phyloP scores from a whole-genome alignment of 192 early-diverging fungal genomes.

The Oehlia diaphana region DNA sequence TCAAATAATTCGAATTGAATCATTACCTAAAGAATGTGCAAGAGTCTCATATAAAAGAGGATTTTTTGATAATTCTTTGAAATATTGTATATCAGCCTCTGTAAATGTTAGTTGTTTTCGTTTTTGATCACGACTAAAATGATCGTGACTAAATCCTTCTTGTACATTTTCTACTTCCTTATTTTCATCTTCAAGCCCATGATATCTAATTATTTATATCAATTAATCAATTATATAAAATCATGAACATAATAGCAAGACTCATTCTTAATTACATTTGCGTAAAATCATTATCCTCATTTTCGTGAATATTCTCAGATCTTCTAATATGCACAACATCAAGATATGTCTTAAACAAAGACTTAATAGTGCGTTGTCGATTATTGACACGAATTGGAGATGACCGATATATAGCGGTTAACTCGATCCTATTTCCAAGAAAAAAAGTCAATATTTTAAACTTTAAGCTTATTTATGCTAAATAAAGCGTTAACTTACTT shows the following conservation, averaged over 20 bases:
- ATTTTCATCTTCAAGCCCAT: conserved; percentile 27
- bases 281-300: conserved; percentile 33
- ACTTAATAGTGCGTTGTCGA: conserved; percentile 80
- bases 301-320: conserved; percentile 72
- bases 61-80: conserved; percentile 60
- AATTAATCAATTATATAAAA: neutral
- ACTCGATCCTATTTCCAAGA: conserved; percentile 64
- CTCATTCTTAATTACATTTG: neutral
- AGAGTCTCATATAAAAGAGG: conserved; percentile 81
- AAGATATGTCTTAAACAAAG: conserved; percentile 92
- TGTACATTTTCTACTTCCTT: neutral
- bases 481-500: conserved; percentile 41
- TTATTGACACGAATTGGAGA: conserved; percentile 91
- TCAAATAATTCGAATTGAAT: neutral
- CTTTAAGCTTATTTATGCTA: neutral
- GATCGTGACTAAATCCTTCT: neutral
- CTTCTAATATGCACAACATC: conserved; percentile 93
- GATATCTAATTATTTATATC: neutral
- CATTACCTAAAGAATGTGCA: conserved; percentile 71
- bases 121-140: conserved; percentile 1
- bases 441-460: neutral
- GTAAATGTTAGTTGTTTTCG: conserved; percentile 54
- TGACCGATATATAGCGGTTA: conserved; percentile 94
- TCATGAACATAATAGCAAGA: neutral
- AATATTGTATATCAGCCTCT: neutral